phyloP scores from a whole-genome alignment of 2,329 filamentous ascomycete species.

The Aureobasidium sp. region DNA sequence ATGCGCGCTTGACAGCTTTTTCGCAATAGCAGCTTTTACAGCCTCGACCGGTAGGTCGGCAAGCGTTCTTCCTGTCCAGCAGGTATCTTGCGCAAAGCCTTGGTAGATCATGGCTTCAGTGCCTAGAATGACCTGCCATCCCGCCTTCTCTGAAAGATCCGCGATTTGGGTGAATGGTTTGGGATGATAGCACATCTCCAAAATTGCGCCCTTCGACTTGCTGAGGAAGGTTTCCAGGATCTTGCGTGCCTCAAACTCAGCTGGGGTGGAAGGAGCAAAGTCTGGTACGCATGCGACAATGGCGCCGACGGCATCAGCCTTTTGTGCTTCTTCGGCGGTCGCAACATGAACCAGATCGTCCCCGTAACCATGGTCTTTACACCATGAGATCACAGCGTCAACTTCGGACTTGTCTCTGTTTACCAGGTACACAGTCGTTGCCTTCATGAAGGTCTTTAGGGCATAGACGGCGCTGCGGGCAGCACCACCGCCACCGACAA shows the following conservation, averaged over 20 bases:
- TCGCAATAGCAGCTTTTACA: background rate
- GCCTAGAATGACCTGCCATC: constrained; percentile 79
- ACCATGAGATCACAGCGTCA: constrained; percentile 71
- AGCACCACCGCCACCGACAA: constrained; percentile 82
- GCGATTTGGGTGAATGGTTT: constrained; percentile 53
- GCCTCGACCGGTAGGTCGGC: background rate
- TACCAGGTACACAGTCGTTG: constrained; percentile 76
- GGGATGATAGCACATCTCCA: constrained; percentile 45
- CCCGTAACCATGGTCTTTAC: constrained; percentile 64
- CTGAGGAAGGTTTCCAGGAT: constrained; percentile 58
- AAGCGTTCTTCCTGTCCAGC: background rate
- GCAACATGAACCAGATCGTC: constrained; percentile 67
- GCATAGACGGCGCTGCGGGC: constrained; percentile 78
- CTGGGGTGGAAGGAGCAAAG: constrained; percentile 52
- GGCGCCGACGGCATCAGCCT: constrained; percentile 66
- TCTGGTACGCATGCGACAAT: constrained; percentile 79
- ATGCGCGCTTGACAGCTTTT: background rate
- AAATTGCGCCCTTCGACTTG: constrained; percentile 67
- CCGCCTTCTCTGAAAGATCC: constrained; percentile 62
- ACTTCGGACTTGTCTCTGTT: constrained; percentile 78
- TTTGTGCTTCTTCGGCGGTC: constrained; percentile 63
- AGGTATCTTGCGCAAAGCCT: background rate
- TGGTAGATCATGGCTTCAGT: constrained; percentile 76
- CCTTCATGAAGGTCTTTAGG: constrained; percentile 53
- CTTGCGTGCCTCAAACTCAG: constrained; percentile 66